Evolutionary conservation across 1,284 basidiomycete genomes (phyloP).

Genomic region (Thelephora terrestris): DNA sequence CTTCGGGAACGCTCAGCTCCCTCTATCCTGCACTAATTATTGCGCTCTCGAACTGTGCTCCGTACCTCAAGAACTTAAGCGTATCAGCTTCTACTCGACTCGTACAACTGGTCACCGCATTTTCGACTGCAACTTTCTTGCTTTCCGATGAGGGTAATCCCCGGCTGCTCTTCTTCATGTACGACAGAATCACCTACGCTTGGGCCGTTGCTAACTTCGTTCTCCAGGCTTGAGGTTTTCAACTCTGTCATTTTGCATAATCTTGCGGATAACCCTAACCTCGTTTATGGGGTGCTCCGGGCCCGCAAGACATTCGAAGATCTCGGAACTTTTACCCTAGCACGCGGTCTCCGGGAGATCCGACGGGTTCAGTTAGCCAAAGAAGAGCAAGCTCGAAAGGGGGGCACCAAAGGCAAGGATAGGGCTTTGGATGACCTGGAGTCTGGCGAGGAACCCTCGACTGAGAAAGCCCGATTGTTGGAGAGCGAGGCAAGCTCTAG

Average conservation of each 20-base stretch:
- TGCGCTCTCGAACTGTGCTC: conserved; percentile 79
- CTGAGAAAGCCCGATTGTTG: conserved; percentile 55
- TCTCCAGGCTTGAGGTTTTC: conserved; percentile 76
- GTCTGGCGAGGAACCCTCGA: conserved; percentile 25
- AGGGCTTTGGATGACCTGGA: conserved; percentile 15
- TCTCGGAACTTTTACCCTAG: conserved; percentile 81
- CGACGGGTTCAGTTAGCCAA: conserved; percentile 61
- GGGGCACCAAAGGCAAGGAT: conserved; percentile 24
- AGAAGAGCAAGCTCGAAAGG: conserved; percentile 48
- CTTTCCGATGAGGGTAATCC: conserved; percentile 93
- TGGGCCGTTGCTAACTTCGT: conserved; percentile 7
- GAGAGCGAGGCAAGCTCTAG: conserved; percentile 28
- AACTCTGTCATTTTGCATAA: conserved; percentile 74
- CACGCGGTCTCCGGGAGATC: conserved; percentile 76
- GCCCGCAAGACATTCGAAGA: conserved; percentile 79
- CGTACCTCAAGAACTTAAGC: conserved; percentile 75
- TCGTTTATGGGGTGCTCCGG: conserved; percentile 80
- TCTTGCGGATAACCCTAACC: conserved; percentile 71
- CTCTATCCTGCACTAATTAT: conserved; percentile 92
- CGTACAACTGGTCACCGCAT: conserved; percentile 81
- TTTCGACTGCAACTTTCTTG: conserved; percentile 82
- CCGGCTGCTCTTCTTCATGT: conserved; percentile 85
- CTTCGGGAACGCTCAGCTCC: conserved; percentile 69
- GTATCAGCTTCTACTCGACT: conserved; percentile 77
- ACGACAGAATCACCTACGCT: conserved; percentile 11